Conservation (phyloP, 805 yeast species). For the Teunomyces gatunensis region DNA sequence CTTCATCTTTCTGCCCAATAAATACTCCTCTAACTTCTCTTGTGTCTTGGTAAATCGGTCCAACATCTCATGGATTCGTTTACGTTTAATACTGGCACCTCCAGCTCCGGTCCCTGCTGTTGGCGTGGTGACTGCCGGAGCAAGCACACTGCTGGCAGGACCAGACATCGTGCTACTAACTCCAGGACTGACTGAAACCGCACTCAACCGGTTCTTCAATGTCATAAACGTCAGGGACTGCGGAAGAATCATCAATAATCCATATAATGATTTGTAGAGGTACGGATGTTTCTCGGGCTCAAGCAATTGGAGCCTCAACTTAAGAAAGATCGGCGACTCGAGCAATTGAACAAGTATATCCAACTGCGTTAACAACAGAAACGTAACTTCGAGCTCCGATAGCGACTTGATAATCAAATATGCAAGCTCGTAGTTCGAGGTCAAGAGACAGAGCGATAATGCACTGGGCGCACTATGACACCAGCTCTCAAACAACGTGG, state of each 20-base stretch:
- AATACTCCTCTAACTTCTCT: slow-evolving; percentile 28
- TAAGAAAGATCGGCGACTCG: slow-evolving; percentile 90
- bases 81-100: slow-evolving; percentile 28
- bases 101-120: slow-evolving; percentile 14
- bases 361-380: slow-evolving; percentile 77
- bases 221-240: slow-evolving; percentile 89
- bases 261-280: slow-evolving; percentile 84
- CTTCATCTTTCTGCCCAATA: slow-evolving; percentile 9
- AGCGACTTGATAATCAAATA: slow-evolving; percentile 77
- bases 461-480: slow-evolving; percentile 88
- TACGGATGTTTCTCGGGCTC: slow-evolving; percentile 83
- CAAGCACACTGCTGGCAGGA: slow-evolving; percentile 8
- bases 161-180: slow-evolving; percentile 17
- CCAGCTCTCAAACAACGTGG: slow-evolving; percentile 84
- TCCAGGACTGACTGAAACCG: slow-evolving; percentile 43
- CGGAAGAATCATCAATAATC: slow-evolving; percentile 88
- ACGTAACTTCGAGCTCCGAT: slow-evolving; percentile 77
- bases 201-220: slow-evolving; percentile 69
- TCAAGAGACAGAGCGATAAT: slow-evolving; percentile 75
- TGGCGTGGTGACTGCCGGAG: slow-evolving; percentile 21
- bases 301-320: slow-evolving; percentile 79
- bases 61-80: slow-evolving; percentile 40
- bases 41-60: slow-evolving; percentile 37
- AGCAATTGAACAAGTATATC: slow-evolving; percentile 86
- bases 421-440: slow-evolving; percentile 87